Evolutionary conservation across 177 flowering plant genomes (phyloP).

Genomic region (Vitis hybrid): DNA sequence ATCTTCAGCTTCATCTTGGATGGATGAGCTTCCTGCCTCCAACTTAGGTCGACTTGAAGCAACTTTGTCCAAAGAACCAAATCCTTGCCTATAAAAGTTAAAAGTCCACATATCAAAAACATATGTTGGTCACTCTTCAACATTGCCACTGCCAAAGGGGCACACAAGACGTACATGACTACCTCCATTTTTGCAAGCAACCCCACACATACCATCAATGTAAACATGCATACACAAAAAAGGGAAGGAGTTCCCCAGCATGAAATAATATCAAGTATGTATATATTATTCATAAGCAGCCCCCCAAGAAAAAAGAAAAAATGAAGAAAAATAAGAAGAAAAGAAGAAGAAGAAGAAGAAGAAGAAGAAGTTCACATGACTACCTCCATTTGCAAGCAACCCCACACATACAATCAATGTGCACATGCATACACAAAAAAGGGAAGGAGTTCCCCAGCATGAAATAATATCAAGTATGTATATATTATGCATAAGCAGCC

Average conservation of each 20-base stretch:
- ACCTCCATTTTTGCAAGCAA: too few species aligned
- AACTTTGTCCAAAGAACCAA: slow-evolving; percentile 23
- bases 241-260: too few species aligned
- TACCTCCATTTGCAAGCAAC: too few species aligned
- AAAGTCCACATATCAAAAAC: slow-evolving; percentile 12
- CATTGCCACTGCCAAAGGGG: neutral
- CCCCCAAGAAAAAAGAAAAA: too few species aligned
- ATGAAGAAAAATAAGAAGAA: too few species aligned
- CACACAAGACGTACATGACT: neutral
- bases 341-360: too few species aligned
- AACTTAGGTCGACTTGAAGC: slow-evolving; percentile 32
- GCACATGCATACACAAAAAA: neutral
- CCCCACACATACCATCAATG: neutral
- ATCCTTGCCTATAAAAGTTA: slow-evolving; percentile 19
- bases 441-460: too few species aligned
- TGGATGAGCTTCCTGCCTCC: slow-evolving; percentile 55
- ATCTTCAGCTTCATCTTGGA: slow-evolving; percentile 66
- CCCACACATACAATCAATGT: neutral
- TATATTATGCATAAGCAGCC: too few species aligned
- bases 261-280: too few species aligned
- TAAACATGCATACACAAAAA: neutral
- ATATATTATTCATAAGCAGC: too few species aligned
- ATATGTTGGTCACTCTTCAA: neutral
- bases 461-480: too few species aligned
- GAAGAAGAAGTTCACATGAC: too few species aligned